Evolutionary conservation across 2,329 filamentous ascomycete species (phyloP), one percentile per base, ranked within the genome.

Genomic region (Arthrobotrys sphaeroides): DNA sequence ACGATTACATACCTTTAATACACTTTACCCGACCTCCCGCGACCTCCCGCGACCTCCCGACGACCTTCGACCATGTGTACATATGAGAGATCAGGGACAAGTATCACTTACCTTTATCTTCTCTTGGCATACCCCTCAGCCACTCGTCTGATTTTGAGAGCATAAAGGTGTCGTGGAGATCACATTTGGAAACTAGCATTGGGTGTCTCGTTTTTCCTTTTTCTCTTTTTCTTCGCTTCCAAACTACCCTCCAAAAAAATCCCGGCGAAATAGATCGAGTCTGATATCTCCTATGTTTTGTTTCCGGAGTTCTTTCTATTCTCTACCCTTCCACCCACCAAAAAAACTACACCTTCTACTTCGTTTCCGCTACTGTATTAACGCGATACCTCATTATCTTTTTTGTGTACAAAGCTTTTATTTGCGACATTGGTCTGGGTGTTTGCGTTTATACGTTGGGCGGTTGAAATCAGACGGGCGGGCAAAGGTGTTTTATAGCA

Each of bases 41-140:
- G 60, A 47, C 72, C 66, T 60, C 67, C 55, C 67, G 64, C 36
- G 42, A 57, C 69, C 78, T 78, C 77, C 76, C 78, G 77, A 78
- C 70, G 53, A 53, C 73, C 62, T 70, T 64, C 77, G 67, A 77
- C 77, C 77, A 77, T 78, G 77, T 78, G 51, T 67, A 74, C 77
- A 79, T 77, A 70, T 75, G 26, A 62, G 77, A 77, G 77, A 73
- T 78, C 78, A 73, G 69, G 72, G 73, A 77, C 73, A 74, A 78
- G 75, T 78, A 78, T 62, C 77, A 78, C 76, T 78, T 72, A 53
- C 24, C 33, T 42, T 67, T 38, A 26, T 33, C 53, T 22, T 38
- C 40, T 65, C 42, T 26, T 66, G 53, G 40, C 64, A 47, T 40
- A 26, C 38, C 55, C 31, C 40, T 33, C 22, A n/a, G 26, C 24